Percentiles rank a stretch among this genome's conserved stretches.
Conservation (phyloP, 208 protist genomes). For the Trichomonas tenax region DNA sequence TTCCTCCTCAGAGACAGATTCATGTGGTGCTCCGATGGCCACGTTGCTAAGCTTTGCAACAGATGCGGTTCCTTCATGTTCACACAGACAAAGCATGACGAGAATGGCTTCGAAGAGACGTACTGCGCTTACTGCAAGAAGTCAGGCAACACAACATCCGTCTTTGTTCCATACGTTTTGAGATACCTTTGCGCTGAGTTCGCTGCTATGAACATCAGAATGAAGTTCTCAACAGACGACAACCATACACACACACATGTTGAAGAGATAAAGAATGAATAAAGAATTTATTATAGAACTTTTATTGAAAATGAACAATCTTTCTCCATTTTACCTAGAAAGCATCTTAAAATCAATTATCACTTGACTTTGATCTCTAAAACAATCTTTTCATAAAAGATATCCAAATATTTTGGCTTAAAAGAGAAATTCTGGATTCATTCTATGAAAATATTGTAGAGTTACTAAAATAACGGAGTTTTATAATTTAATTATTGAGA, state of each 20-base stretch:
- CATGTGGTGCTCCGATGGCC: slow-evolving; percentile 60
- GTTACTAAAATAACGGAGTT: too few species aligned
- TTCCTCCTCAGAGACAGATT: slow-evolving; percentile 94
- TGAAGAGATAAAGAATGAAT: background rate
- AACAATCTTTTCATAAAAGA: too few species aligned
- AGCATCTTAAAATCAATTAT: too few species aligned
- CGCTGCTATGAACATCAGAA: slow-evolving; percentile 61
- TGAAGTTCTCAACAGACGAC: slow-evolving; percentile 42
- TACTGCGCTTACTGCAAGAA: slow-evolving; percentile 12
- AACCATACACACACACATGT: background rate
- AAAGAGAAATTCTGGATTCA: too few species aligned
- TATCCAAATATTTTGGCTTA: too few species aligned
- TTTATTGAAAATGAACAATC: too few species aligned
- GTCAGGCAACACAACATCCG: background rate
- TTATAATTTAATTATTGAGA: too few species aligned
- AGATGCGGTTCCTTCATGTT: slow-evolving; percentile 31
- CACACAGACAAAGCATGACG: background rate
- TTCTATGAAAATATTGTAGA: too few species aligned
- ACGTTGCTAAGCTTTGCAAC: slow-evolving; percentile 35
- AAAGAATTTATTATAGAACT: background rate
- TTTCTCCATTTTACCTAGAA: too few species aligned
- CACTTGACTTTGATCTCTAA: too few species aligned
- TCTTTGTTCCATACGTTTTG: slow-evolving; percentile 53
- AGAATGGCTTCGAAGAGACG: slow-evolving; percentile 9
- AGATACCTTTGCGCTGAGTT: slow-evolving; percentile 60